These are phyloP conservation scores for Rhizophagus prolifer DNA, from an alignment of 192 early-diverging fungal species.

Conservation along the genomic window DNA sequence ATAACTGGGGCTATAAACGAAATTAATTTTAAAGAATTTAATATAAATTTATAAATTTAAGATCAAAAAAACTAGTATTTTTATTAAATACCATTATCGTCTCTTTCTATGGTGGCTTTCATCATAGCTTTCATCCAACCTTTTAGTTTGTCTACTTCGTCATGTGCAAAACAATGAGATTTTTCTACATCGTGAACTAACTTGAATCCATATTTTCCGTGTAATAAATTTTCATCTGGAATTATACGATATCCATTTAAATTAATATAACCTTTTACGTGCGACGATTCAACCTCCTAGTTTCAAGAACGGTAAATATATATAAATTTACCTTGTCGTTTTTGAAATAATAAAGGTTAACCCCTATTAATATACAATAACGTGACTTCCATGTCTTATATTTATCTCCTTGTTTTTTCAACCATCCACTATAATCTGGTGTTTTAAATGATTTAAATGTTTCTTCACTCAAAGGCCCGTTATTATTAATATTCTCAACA, in stretches of 20 bases:
- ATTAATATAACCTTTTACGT: constrained; percentile 58
- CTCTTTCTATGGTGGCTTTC: constrained; percentile 62
- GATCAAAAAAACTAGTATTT: not conserved
- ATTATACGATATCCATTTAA: constrained; percentile 59
- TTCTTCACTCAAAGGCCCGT: constrained; percentile 33
- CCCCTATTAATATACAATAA: constrained; percentile 63
- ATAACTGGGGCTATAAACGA: constrained; percentile 48
- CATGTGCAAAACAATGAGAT: constrained; percentile 61
- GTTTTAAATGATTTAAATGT: constrained; percentile 36
- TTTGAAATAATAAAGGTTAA: constrained; percentile 61
- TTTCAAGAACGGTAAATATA: no score
- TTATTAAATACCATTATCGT: constrained; percentile 40
- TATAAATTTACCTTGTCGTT: constrained; percentile 33
- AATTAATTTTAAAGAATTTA: not conserved
- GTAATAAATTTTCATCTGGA: constrained; percentile 58
- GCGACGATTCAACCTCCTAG: not conserved
- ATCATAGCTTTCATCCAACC: constrained; percentile 61
- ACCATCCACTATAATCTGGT: constrained; percentile 60
- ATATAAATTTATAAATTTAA: not conserved
- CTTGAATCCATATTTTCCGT: constrained; percentile 65
- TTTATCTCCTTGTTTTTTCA: constrained; percentile 59
- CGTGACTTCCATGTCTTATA: constrained; percentile 65
- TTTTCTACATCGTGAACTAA: constrained; percentile 56
- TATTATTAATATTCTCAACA: constrained; percentile 30
- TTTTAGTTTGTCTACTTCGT: constrained; percentile 49